Conservation (phyloP, 345 rosid species). For the Syzygium oleosum region DNA sequence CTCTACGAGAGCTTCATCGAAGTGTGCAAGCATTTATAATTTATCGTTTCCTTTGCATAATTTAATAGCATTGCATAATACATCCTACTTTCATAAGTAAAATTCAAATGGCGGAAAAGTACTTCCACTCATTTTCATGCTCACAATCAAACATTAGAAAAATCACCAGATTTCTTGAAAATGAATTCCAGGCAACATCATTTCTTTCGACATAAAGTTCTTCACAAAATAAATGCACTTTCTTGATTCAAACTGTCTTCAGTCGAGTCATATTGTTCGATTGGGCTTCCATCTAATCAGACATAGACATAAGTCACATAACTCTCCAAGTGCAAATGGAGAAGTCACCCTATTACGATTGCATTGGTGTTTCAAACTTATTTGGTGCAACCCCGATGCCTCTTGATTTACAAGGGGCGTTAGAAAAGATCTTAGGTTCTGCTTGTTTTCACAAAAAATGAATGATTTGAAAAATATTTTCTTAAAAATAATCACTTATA, state of each 20-base stretch:
- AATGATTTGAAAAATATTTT: fast-evolving
- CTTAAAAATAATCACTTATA: no score
- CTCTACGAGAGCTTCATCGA: background rate
- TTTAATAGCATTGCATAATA: background rate
- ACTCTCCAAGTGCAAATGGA: background rate
- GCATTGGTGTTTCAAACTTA: background rate
- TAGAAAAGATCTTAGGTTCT: fast-evolving
- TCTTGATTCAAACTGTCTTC: background rate
- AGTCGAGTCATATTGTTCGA: background rate
- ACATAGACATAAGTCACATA: background rate
- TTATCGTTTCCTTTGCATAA: fast-evolving
- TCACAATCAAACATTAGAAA: background rate
- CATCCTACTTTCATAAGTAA: background rate
- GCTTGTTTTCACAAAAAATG: background rate
- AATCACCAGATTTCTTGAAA: background rate
- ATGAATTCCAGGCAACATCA: background rate
- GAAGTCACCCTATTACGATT: background rate
- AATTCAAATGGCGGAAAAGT: fast-evolving
- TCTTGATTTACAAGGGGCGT: background rate
- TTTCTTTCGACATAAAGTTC: background rate
- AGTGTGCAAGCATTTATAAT: background rate
- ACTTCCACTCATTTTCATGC: background rate
- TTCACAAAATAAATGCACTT: background rate
- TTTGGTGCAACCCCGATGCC: background rate
- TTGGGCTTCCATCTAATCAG: background rate